A percentile compares a stretch with the other conserved stretches of the same genome.
These are phyloP conservation scores for Toxicodendron radicans DNA, from an alignment of 345 rosid genomes.

Conservation along the genomic window DNA sequence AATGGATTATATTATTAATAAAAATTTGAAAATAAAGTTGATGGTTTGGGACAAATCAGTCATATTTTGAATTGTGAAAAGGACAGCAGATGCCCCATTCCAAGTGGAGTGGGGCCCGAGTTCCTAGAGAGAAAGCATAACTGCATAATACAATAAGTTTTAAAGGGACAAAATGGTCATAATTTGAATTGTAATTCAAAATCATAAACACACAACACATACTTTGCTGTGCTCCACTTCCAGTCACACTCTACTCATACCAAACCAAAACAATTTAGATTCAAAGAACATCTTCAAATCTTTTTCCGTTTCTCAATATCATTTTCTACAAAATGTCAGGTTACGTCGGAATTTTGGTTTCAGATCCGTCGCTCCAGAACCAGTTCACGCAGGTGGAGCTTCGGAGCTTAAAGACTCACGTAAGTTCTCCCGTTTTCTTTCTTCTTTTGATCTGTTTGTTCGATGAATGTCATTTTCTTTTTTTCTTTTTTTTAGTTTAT, in stretches of 20 bases:
- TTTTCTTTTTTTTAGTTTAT: conserved; percentile 46
- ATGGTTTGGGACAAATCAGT: conserved; percentile 25
- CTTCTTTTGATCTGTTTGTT: neutral
- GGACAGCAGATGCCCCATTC: conserved; percentile 24
- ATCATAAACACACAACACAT: neutral
- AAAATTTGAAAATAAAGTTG: conserved; percentile 3
- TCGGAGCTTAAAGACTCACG: conserved; percentile 91
- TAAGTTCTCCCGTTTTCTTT: conserved; percentile 23
- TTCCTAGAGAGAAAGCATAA: conserved; percentile 8
- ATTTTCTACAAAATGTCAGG: conserved; percentile 52
- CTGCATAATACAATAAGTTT: neutral
- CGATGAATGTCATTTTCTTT: too few relatives aligned
- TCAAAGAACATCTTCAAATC: neutral
- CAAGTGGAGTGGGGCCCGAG: conserved; percentile 25
- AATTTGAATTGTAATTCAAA: conserved; percentile 42
- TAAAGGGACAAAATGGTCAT: conserved; percentile 40
- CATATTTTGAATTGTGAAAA: conserved; percentile 23
- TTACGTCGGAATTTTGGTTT: conserved; percentile 87
- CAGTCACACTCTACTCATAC: conserved; percentile 2
- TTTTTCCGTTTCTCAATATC: neutral
- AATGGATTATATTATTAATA: too few relatives aligned
- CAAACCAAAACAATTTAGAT: neutral
- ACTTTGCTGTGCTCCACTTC: neutral
- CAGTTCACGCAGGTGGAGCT: conserved; percentile 99
- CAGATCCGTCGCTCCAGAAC: conserved; percentile 96